A percentile compares a stretch with the other conserved stretches of the same genome.
Evolutionary conservation across 805 yeast species (phyloP).

Genomic region (Starmera caribaea): DNA sequence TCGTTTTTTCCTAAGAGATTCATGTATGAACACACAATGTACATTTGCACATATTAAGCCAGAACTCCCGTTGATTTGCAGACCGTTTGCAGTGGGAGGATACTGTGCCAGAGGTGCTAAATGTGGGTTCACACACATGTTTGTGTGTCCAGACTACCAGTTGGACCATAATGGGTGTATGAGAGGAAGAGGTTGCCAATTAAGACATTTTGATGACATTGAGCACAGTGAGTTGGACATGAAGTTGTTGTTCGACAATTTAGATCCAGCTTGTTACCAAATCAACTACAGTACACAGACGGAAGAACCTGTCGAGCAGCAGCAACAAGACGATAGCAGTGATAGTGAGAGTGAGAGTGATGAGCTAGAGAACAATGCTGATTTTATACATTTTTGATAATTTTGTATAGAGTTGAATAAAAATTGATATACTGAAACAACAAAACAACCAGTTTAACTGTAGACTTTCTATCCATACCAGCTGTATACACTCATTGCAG

Average conservation of each 20-base stretch:
- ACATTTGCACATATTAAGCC: conserved; percentile 40
- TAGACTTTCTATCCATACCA: too few relatives aligned
- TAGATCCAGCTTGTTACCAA: conserved; percentile 11
- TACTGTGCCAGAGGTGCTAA: conserved; percentile 52
- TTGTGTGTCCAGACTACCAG: conserved; percentile 64
- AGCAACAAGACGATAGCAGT: conserved; percentile 9
- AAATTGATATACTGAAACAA: too few relatives aligned
- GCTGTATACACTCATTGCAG: too few relatives aligned
- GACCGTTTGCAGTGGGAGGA: conserved; percentile 60
- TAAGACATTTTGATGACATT: conserved; percentile 35
- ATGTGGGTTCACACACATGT: conserved; percentile 49
- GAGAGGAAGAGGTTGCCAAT: conserved; percentile 39
- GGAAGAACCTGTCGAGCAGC: conserved; percentile 11
- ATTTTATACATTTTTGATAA: conserved; percentile 17
- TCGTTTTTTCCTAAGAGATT: conserved; percentile 34
- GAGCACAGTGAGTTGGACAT: conserved; percentile 8
- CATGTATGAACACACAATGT: conserved; percentile 41
- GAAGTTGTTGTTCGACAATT: conserved; percentile 12
- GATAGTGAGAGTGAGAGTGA: conserved; percentile 1
- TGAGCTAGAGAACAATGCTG: conserved; percentile 15
- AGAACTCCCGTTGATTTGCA: conserved; percentile 38
- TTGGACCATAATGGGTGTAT: conserved; percentile 47
- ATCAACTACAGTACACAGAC: conserved; percentile 14
- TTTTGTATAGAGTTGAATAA: neutral
- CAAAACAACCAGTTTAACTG: too few relatives aligned